phyloP scores from a whole-genome alignment of 73 alveolate species.

The Paramecium bursaria region DNA sequence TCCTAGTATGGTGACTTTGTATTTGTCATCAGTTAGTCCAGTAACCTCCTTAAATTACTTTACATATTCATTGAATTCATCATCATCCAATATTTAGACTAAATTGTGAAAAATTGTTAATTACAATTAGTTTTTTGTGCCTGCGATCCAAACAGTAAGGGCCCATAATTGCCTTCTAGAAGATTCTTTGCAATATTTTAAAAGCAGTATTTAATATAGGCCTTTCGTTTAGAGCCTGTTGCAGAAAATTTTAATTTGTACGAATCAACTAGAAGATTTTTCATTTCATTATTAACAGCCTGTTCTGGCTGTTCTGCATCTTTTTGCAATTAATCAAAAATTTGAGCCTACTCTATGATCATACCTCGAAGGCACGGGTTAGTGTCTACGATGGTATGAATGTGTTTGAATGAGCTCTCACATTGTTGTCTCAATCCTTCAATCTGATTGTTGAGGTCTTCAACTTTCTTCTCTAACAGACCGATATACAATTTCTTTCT shows the following conservation, averaged over 20 bases:
- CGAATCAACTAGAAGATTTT: constrained; percentile 10
- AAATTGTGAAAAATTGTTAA: neutral
- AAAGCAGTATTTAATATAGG: constrained; percentile 44
- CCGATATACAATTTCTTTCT: constrained; percentile 73
- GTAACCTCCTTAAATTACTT: constrained; percentile 60
- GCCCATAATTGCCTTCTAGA: constrained; percentile 63
- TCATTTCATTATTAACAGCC: constrained; percentile 33
- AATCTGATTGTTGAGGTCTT: constrained; percentile 60
- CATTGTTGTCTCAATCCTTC: constrained; percentile 49
- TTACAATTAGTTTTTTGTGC: constrained; percentile 46
- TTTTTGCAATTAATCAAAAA: constrained; percentile 41
- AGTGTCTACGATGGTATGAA: neutral
- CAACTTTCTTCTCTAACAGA: constrained; percentile 70
- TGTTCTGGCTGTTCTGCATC: constrained; percentile 53
- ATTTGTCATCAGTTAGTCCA: constrained; percentile 55
- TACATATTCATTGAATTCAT: constrained; percentile 66
- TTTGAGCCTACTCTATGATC: constrained; percentile 61
- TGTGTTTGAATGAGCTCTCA: constrained; percentile 15
- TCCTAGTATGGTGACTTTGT: constrained; percentile 7
- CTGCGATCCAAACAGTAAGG: constrained; percentile 49
- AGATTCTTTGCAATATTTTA: constrained; percentile 40
- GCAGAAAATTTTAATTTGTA: constrained; percentile 54
- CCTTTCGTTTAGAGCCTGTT: constrained; percentile 52
- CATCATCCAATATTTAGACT: constrained; percentile 61
- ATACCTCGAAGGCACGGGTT: constrained; percentile 42